Base-by-base conservation (phyloP, 1,284 basidiomycete species). In the Moesziomyces globuligerus region DNA sequence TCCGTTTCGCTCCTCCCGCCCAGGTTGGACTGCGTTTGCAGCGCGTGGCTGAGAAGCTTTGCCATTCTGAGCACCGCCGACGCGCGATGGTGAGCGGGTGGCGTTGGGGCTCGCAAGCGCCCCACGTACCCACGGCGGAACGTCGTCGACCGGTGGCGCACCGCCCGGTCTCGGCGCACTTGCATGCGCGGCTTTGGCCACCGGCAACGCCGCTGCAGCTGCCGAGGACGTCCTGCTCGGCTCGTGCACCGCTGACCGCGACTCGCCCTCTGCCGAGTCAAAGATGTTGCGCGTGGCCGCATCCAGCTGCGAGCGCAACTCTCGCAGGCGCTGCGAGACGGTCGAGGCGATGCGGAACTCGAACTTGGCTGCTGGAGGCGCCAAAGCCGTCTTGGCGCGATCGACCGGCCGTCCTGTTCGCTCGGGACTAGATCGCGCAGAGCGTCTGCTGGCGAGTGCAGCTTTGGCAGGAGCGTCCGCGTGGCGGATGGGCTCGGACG, bases 281-380 rank as follows among this genome's bases (percentile, higher is more conserved):
- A 53, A 43, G 15, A 64, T 39, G 10, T 60, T 50, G 41, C 49
- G 49, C 0, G 59, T 44, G 5, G 67, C 67, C 15, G 41, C 56
- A 36, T 70, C 60, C 20, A 70, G 53, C 48, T 53, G 59, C 1
- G 55, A 59, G 10, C 67, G 50, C 40, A 70, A 17, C 18, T 79
- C 76, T 40, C 78, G 75, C 38, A 83, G 82, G 29, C 83, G 81
- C 9, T 77, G 55, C 42, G 83, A 82, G 51, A 79, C 47, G 11
- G 48, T 41, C n/a, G 52, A 65, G 3, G 68, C 46, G 57, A 65
- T 60, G 34, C 57, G 50, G 23, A 71, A 65, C 26, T 57, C 43
- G 24, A 71, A 65, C 3, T 38, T 34, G 3, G 52, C 47, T 7
- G 39, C 34, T n/a, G 58, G 58, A 15, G 36, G 29, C 34, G 24